phyloP scores from a whole-genome alignment of 1,284 basidiomycete genomes.

The Sanghuangporus baumii region DNA sequence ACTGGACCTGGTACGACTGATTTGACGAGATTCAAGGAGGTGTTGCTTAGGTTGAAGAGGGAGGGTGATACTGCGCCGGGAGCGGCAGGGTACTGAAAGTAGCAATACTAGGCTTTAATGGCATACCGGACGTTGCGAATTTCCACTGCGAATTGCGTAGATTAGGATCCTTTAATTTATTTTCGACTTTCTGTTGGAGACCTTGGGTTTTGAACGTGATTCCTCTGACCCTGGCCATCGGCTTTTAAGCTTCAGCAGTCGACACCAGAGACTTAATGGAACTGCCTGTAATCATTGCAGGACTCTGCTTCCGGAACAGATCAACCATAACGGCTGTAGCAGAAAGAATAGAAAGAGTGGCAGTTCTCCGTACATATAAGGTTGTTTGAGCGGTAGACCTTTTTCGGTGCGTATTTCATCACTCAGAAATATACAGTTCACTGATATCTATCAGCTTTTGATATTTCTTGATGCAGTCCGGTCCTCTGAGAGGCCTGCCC shows the following conservation, averaged over 20 bases:
- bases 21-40: constrained; percentile 86
- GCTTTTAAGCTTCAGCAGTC: background rate
- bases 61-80: constrained; percentile 90
- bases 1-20: constrained; percentile 87
- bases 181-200: background rate
- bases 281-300: too few relatives aligned
- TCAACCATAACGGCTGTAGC: too few relatives aligned
- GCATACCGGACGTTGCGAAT: background rate
- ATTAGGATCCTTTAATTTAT: background rate
- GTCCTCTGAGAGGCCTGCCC: too few relatives aligned
- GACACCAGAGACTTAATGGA: background rate
- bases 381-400: too few relatives aligned
- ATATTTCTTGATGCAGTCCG: too few relatives aligned
- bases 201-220: background rate
- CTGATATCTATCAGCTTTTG: too few relatives aligned
- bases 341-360: too few relatives aligned
- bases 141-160: background rate
- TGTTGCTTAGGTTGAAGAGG: constrained; percentile 77
- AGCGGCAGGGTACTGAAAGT: constrained; percentile 80
- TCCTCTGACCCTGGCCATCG: background rate
- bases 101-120: too few relatives aligned
- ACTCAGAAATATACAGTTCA: too few relatives aligned
- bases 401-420: too few relatives aligned
- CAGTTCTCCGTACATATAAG: too few relatives aligned
- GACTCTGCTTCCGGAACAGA: too few relatives aligned